Evolutionary conservation across 306 rosid species (phyloP), one percentile per base, ranked within the genome.

Genomic region (Gastrolobium villosum): DNA sequence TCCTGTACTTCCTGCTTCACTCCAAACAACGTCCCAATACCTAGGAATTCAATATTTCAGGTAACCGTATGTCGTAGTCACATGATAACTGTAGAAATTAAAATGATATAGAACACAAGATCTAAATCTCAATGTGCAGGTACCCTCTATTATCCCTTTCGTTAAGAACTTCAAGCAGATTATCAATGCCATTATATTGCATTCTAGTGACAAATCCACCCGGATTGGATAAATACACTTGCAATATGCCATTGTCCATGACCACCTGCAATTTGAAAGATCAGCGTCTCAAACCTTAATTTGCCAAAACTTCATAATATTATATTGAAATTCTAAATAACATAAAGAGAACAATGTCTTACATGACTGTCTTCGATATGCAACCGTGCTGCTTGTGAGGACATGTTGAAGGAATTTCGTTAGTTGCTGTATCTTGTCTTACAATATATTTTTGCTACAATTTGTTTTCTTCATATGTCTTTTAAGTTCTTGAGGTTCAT

Each of bases 1-100:
- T 71, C 89, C 89, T 52, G 88, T 86, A 79, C 84, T 83, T 59
- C 99, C 94, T 4, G 91, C 86, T 81, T 90, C 85, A 81, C 90
- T 91, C 99, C 99, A 93, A 60, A 95, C 97, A 73, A 93, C 74
- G 74, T 95, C 99, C 99, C 98, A 95, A 50, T 92, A 95, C 87
- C 99, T 95, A 62, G 48, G 83, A 45, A 67, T 59, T 32, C 72
- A 82, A n/a, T 39, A 39, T 9, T 48, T 46, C 15, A 70, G n/a
- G 15, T 45, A 55, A 36, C 13, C 13, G 36, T 32, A 30, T 45
- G 39, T 4, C 15, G 4, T 34, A 28, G 53, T 71, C 31, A 5
- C 69, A 65, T 71, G 45, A 68, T 43, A 28, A 41, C 49, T 45
- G 53, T 26, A 10, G 10, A 6, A 70, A n/a, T n/a, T n/a, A n/a